Evolutionary conservation across 805 yeast genomes (phyloP).

Genomic region (Blastobotrys muscicola): DNA sequence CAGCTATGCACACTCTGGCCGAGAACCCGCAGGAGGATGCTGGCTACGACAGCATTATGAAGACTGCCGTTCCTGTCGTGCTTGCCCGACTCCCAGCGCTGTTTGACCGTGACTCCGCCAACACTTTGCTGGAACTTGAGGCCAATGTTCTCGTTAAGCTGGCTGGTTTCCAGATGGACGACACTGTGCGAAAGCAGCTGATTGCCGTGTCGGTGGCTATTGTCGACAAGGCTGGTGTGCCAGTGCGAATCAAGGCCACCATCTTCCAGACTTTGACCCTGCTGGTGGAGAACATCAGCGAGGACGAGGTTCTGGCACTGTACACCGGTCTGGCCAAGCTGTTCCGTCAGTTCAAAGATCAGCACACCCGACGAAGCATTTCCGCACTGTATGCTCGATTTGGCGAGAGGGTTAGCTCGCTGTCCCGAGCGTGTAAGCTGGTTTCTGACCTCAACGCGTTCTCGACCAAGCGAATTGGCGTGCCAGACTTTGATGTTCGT

Average conservation of each 20-base stretch:
- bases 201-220: conserved; percentile 50
- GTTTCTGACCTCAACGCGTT: conserved; percentile 62
- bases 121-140: conserved; percentile 15
- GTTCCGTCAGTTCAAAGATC: conserved; percentile 50
- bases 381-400: conserved; percentile 51
- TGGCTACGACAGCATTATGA: not conserved
- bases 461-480: conserved; percentile 51
- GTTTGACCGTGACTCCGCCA: conserved; percentile 9
- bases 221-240: conserved; percentile 49
- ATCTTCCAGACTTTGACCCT: conserved; percentile 49
- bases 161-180: conserved; percentile 47
- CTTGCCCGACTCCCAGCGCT: conserved; percentile 15
- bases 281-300: conserved; percentile 30
- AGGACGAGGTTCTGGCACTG: conserved; percentile 15
- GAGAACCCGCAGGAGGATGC: conserved; percentile 1
- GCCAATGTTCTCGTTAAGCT: conserved; percentile 21
- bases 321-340: conserved; percentile 46
- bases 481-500: conserved; percentile 71
- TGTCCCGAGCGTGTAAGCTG: conserved; percentile 36
- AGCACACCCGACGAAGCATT: conserved; percentile 51
- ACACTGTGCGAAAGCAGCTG: conserved; percentile 43
- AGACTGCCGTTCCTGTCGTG: conserved; percentile 26
- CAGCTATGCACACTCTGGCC: conserved; percentile 23
- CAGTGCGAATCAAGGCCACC: conserved; percentile 43
- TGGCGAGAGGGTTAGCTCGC: conserved; percentile 34